phyloP scores from a whole-genome alignment of 176 grass and related monocot genomes.

The Metroxylon sagu region DNA sequence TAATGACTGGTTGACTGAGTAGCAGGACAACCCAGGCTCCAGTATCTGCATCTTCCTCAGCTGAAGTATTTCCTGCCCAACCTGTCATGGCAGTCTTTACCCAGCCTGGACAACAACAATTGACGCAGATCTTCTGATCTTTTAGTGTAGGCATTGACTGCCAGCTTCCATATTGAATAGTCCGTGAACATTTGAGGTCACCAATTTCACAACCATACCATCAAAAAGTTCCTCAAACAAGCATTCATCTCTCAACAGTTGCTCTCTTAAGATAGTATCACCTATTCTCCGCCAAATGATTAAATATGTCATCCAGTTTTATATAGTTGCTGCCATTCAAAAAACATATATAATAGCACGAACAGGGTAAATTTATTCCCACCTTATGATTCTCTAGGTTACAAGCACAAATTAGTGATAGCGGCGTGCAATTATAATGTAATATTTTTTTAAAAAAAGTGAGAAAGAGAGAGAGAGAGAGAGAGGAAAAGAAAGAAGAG shows the following conservation, averaged over 20 bases:
- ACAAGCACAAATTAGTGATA: too few relatives aligned
- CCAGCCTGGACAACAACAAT: conserved; percentile 94
- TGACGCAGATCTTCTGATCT: conserved; percentile 60
- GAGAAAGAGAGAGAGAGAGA: background rate
- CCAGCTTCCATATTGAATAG: conserved; percentile 82
- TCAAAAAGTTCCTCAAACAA: too few relatives aligned
- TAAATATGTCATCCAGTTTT: too few relatives aligned
- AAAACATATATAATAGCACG: too few relatives aligned
- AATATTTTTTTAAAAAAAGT: too few relatives aligned
- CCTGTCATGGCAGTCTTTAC: conserved; percentile 91
- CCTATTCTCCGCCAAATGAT: too few relatives aligned
- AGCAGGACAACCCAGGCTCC: conserved; percentile 57
- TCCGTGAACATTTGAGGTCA: conserved; percentile 87
- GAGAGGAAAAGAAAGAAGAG: background rate
- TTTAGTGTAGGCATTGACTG: conserved; percentile 73
- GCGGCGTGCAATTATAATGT: too few relatives aligned
- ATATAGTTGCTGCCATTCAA: too few relatives aligned
- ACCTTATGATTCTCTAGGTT: too few relatives aligned
- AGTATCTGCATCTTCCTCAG: conserved; percentile 77
- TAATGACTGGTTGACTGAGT: conserved; percentile 25
- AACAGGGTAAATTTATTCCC: too few relatives aligned
- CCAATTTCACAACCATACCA: conserved; percentile 54
- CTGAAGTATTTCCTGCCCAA: conserved; percentile 81
- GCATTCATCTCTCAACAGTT: too few relatives aligned
- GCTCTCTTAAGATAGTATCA: too few relatives aligned